Evolutionary conservation across 176 grass and related monocot species (phyloP), one percentile per base, ranked within the genome.

Genomic region (Eremochloa ophiuroides): DNA sequence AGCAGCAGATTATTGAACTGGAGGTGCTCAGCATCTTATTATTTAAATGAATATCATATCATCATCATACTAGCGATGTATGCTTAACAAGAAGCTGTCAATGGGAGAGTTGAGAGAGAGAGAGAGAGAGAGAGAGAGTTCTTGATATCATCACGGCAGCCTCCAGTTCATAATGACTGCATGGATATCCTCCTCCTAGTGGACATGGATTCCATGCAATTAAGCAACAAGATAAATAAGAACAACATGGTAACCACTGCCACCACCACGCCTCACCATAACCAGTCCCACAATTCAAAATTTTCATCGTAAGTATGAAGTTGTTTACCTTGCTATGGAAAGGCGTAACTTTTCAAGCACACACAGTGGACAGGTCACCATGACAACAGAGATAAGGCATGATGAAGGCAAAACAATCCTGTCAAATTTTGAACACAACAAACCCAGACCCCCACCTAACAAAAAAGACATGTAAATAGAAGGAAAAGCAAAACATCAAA

Each of bases 91-190:
- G n/a, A 58, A 83, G 80, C 80, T 27, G 2, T 28, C 9, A 65
- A 38, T 83, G 70, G n/a, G 53, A 58, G 8, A 7, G 1, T 13
- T 33, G 51, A 6, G 38, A 17, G 47, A 34, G 30, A 22, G 31
- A 13, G 33, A 20, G 22, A 15, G 40, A 34, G 79, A 4, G 11
- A 0, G 31, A 6, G 8, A 11, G 18, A 5, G 8, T 26, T 11
- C 6, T 44, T 44, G 61, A 16, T 64, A 56, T 41, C 82, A 58
- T 84, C 72, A 85, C 31, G 2, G 51, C 65, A 78, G 2, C 74
- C 65, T 78, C 75, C 39, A 85, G 53, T 71, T 62, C 60, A 4
- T 13, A 2, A 18, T 42, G 25, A 2, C 5, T 51, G 16, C 10
- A 22, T 28, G 6, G 8, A 51, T 6, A 20, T 59, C 10, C 4